Base-by-base conservation (phyloP, 805 yeast genomes). In the Ogataea angusta region DNA sequence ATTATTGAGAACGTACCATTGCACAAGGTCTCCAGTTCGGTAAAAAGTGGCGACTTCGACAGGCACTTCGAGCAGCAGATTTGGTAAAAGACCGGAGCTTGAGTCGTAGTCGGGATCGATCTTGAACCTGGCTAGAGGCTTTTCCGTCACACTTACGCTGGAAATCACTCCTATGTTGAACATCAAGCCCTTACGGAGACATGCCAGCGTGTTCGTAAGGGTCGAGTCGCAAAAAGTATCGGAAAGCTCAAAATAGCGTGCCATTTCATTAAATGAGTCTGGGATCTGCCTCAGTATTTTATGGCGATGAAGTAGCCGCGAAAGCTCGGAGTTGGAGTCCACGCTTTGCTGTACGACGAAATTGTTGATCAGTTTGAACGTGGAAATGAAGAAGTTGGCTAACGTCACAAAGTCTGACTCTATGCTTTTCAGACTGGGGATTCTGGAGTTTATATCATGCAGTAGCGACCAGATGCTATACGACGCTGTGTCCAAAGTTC, bases 331-430 rank as follows among this genome's bases (percentile, higher is more conserved):
- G 6, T 14, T 14, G 10, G 23, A 3, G 14, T 19, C 32, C 13
- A 31, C 19, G 6, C 12, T 18, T 12, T 21, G 19, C 16, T 23
- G 25, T 4, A 17, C 19, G 13, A 17, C 18, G 23, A n/a, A 5
- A 9, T 30, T 34, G 27, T 12, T 24, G 27, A 24, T 15, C 4
- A 38, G 15, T n/a, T 22, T n/a, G 23, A 33, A 28, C n/a, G 27
- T 18, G 7, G 30, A 35, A 13, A 44, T 37, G 36, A 51, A 41
- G 34, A 45, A 51, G 38, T 51, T 51, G 34, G 49, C 36, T 19
- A 51, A 33, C 10, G 51, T 48, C 13, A 51, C 4, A 22, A 51
- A 44, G 21, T 51, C 55, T 13, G 48, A 42, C 19, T 47, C 53
- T 8, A 38, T 22, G 21, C 47, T 39, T 35, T 42, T 40, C 21